Conservation (phyloP, 345 rosid genomes). For the Rhodamnia argentea region DNA sequence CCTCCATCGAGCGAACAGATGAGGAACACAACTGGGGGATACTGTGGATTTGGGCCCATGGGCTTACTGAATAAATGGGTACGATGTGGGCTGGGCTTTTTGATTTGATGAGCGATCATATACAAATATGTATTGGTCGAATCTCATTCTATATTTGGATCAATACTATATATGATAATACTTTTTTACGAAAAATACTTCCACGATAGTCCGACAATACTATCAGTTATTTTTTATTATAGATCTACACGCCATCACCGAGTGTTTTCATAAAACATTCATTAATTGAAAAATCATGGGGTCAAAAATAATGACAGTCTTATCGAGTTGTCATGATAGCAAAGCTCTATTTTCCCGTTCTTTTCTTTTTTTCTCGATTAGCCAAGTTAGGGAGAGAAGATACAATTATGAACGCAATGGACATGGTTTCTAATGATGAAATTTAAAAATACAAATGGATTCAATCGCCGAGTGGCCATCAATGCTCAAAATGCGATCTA, state of each 20-base stretch:
- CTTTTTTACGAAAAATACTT: not conserved
- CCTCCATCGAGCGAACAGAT: not conserved
- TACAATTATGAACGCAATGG: not conserved
- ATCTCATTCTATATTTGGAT: no score
- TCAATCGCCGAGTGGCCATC: not conserved
- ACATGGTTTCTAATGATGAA: not conserved
- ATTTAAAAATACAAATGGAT: not conserved
- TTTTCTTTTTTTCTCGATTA: not conserved
- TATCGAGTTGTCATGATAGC: no score
- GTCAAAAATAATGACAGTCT: no score
- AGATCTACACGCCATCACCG: no score
- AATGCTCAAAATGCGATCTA: not conserved
- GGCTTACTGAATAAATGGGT: not conserved
- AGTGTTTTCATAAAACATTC: no score
- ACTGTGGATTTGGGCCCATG: not conserved
- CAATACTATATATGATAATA: not conserved
- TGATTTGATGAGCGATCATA: not conserved
- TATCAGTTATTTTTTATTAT: no score
- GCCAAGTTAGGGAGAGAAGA: no score
- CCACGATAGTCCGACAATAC: no score
- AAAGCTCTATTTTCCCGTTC: no score
- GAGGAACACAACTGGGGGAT: not conserved
- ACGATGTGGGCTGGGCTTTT: not conserved
- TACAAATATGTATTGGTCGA: no score
- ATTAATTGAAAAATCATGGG: no score